Percentiles rank a stretch among this genome's conserved stretches.
Conservation (phyloP, 176 grass and related monocot genomes). For the Eragrostis curvula region DNA sequence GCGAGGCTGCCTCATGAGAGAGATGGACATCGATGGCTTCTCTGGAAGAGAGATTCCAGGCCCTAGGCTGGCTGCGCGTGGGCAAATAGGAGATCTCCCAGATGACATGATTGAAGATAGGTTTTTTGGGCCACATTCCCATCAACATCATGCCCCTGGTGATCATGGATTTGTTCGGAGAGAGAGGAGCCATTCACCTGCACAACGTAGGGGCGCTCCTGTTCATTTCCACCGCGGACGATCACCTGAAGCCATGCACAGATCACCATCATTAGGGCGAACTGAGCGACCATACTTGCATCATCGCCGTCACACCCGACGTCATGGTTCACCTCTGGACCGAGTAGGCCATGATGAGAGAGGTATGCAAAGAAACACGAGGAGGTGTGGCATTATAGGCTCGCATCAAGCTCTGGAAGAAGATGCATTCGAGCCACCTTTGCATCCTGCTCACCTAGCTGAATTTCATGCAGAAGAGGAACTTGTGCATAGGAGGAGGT, state of each 20-base stretch:
- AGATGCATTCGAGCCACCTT: slow-evolving; percentile 39
- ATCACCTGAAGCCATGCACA: slow-evolving; percentile 50
- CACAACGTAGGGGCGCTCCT: slow-evolving; percentile 45
- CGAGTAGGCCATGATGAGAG: slow-evolving; percentile 43
- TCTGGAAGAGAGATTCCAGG: slow-evolving; percentile 32
- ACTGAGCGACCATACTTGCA: slow-evolving; percentile 31
- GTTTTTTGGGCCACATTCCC: slow-evolving; percentile 35
- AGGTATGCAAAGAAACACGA: slow-evolving; percentile 43
- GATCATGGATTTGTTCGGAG: slow-evolving; percentile 47
- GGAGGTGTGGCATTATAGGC: slow-evolving; percentile 31
- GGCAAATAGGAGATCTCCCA: slow-evolving; percentile 35
- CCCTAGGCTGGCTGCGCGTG: slow-evolving; percentile 34
- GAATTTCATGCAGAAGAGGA: slow-evolving; percentile 44
- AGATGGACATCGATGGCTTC: slow-evolving; percentile 30
- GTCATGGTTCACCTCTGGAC: slow-evolving; percentile 37
- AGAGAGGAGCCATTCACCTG: slow-evolving; percentile 54
- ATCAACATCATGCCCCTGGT: slow-evolving; percentile 27
- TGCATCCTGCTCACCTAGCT: slow-evolving; percentile 41
- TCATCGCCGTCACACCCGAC: slow-evolving; percentile 32
- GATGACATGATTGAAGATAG: slow-evolving; percentile 54
- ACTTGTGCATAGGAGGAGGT: slow-evolving; percentile 43
- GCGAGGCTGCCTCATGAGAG: slow-evolving; percentile 39
- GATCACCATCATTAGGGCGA: slow-evolving; percentile 56
- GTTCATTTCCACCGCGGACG: slow-evolving; percentile 46
- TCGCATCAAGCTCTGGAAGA: slow-evolving; percentile 24